Conservation (phyloP, 2,329 filamentous ascomycete species). For the Cercospora citrullina region DNA sequence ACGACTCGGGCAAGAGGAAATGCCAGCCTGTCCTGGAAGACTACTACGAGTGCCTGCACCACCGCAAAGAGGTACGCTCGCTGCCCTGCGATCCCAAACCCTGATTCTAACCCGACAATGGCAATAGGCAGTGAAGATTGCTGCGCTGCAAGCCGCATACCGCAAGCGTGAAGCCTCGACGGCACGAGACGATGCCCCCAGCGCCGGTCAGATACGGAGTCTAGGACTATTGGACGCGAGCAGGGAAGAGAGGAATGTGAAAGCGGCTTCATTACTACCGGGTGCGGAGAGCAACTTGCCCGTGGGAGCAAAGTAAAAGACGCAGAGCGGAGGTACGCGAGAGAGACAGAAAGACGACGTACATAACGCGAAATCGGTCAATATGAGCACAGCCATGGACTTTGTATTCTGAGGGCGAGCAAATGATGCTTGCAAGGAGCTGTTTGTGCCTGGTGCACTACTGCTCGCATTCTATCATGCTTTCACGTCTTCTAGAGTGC, state of each 20-base stretch:
- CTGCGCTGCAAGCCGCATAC: conserved; percentile 79
- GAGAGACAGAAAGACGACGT: not conserved
- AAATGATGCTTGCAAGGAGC: not conserved
- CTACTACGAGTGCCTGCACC: conserved; percentile 98
- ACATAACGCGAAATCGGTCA: conserved; percentile 1
- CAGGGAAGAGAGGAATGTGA: conserved; percentile 68
- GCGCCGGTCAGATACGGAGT: conserved; percentile 81
- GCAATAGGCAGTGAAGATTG: conserved; percentile 70
- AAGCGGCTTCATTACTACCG: conserved; percentile 47
- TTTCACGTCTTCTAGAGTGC: conserved; percentile 20
- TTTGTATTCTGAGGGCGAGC: not conserved
- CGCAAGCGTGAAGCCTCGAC: conserved; percentile 74
- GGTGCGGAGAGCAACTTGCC: conserved; percentile 32
- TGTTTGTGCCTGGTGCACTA: not conserved
- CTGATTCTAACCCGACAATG: not conserved
- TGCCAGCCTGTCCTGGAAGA: conserved; percentile 85
- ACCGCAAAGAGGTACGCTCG: conserved; percentile 87
- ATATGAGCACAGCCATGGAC: not conserved
- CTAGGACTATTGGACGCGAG: conserved; percentile 75
- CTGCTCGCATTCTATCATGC: not conserved
- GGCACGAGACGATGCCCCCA: conserved; percentile 76
- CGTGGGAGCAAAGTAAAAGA: conserved; percentile 17
- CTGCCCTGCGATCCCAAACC: not conserved
- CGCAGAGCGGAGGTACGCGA: not conserved
- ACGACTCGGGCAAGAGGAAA: conserved; percentile 82